A percentile compares a stretch with the other conserved stretches of the same genome.
These are phyloP conservation scores for Bolboschoenus planiculmis DNA, from an alignment of 176 grass and related monocot genomes.

Conservation along the genomic window DNA sequence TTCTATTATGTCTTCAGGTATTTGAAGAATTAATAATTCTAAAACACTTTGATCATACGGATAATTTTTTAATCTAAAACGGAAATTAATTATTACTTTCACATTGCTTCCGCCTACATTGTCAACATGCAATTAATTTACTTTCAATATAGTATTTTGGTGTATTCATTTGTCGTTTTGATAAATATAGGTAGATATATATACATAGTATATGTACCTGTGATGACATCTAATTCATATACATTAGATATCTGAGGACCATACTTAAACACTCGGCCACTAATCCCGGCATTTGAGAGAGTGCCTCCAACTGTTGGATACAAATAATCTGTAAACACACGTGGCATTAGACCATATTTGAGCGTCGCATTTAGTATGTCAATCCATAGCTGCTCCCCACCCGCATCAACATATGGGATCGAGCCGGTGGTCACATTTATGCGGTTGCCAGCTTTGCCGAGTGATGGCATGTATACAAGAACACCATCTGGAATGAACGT, in stretches of 20 bases:
- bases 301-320: too few species aligned
- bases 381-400: too few species aligned
- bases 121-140: background rate
- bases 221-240: conserved; percentile 49
- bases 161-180: background rate
- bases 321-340: too few species aligned
- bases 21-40: too few species aligned
- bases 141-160: background rate
- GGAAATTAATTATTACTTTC: background rate
- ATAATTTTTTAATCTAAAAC: too few species aligned
- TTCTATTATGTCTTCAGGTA: background rate
- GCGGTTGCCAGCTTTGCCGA: too few species aligned
- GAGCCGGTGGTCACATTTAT: too few species aligned
- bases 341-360: too few species aligned
- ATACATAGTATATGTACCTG: conserved; percentile 31
- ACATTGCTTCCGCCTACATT: background rate
- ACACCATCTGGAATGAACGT: conserved; percentile 33
- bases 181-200: background rate
- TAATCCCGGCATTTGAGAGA: too few species aligned
- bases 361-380: too few species aligned
- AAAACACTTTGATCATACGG: too few species aligned
- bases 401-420: too few species aligned
- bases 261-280: conserved; percentile 53
- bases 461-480: conserved; percentile 53
- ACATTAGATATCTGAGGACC: conserved; percentile 71